Evolutionary conservation across 257 asterid species (phyloP).

Genomic region (Solanum habrochaites): DNA sequence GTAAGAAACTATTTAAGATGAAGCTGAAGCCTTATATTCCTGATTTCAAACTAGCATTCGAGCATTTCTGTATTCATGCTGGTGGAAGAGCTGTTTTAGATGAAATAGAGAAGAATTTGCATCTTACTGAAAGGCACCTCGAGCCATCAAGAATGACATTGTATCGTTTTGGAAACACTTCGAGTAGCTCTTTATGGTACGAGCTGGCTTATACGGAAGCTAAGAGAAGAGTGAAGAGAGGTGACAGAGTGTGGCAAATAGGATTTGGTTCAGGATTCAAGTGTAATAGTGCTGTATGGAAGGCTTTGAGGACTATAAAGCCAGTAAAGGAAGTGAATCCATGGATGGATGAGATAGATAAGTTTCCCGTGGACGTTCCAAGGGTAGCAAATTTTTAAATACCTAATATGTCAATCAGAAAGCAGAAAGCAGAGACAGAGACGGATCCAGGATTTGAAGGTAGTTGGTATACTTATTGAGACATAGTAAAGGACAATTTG

Average conservation of each 20-base stretch:
- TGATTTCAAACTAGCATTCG: constrained; percentile 27
- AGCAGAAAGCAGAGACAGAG: not conserved
- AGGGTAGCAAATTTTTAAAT: constrained; percentile 15
- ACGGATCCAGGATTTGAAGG: not conserved
- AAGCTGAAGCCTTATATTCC: constrained; percentile 29
- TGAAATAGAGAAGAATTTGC: constrained; percentile 31
- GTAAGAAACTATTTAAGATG: constrained; percentile 23
- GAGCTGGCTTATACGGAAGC: constrained; percentile 33
- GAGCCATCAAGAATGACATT: constrained; percentile 37
- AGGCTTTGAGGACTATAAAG: constrained; percentile 19
- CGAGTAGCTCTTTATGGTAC: constrained; percentile 34
- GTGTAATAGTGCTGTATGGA: constrained; percentile 37
- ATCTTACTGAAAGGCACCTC: constrained; percentile 24
- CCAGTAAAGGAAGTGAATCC: constrained; percentile 19
- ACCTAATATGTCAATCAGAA: not conserved
- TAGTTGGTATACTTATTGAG: not conserved
- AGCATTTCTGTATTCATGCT: constrained; percentile 39
- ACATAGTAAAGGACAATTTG: not conserved
- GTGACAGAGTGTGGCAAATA: constrained; percentile 33
- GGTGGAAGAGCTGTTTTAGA: constrained; percentile 36
- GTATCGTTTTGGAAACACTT: constrained; percentile 32
- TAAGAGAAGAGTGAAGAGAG: constrained; percentile 27
- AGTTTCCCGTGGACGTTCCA: constrained; percentile 28
- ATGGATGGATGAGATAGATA: constrained; percentile 24
- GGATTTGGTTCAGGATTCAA: constrained; percentile 37